Percentiles rank a stretch among this genome's conserved stretches.
Conservation (phyloP, 2,329 filamentous ascomycete genomes). For the Fusarium sp. region DNA sequence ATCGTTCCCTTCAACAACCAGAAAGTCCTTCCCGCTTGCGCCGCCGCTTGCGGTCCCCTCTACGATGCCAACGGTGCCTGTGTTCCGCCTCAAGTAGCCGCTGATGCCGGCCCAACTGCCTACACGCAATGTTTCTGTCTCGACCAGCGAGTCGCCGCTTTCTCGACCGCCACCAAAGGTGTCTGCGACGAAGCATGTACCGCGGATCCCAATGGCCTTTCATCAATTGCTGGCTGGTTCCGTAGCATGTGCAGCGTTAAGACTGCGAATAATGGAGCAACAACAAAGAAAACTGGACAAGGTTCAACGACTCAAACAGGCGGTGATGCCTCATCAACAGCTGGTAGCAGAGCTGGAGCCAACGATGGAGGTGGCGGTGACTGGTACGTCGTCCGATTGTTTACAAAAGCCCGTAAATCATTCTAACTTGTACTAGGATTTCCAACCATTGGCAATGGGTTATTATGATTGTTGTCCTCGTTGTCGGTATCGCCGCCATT, state of each 20-base stretch:
- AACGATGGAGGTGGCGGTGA: conserved; percentile 55
- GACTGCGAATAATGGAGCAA: conserved; percentile 32
- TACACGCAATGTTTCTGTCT: conserved; percentile 82
- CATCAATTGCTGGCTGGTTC: conserved; percentile 77
- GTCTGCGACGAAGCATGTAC: conserved; percentile 73
- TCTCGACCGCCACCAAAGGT: conserved; percentile 67
- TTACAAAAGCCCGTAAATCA: neutral
- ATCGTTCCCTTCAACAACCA: conserved; percentile 66
- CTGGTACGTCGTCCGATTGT: conserved; percentile 57
- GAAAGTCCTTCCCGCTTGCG: conserved; percentile 70
- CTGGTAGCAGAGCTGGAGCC: conserved; percentile 14
- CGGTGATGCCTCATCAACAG: conserved; percentile 12
- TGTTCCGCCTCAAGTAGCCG: conserved; percentile 66
- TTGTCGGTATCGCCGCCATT: conserved; percentile 74
- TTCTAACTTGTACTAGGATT: conserved; percentile 63
- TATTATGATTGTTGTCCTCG: conserved; percentile 81
- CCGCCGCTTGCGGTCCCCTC: conserved; percentile 68
- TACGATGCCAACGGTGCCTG: conserved; percentile 80
- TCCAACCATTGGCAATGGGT: conserved; percentile 82
- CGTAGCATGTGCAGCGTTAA: conserved; percentile 70
- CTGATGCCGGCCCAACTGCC: conserved; percentile 61
- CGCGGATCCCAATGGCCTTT: conserved; percentile 57
- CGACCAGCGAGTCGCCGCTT: conserved; percentile 68
- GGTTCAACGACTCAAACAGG: conserved; percentile 34
- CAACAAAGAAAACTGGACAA: conserved; percentile 20